Evolutionary conservation across 805 yeast genomes (phyloP).

Genomic region (Candida sithepensis): DNA sequence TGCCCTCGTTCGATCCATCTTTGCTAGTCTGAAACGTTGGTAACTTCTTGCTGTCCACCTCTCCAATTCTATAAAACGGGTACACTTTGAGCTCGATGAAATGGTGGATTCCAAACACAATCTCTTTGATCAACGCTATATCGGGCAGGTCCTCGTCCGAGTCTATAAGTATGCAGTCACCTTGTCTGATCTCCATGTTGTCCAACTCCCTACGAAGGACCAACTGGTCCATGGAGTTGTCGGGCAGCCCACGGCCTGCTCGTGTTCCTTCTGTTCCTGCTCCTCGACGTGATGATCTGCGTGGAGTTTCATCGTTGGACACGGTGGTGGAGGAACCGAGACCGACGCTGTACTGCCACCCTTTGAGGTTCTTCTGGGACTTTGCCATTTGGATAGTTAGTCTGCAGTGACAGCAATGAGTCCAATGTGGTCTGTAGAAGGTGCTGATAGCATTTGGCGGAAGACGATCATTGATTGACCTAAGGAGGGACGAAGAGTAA

Average conservation of each 20-base stretch:
- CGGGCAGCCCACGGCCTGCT: background rate
- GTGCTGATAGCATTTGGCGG: no score
- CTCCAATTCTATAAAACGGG: conserved; percentile 43
- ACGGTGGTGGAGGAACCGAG: conserved; percentile 4
- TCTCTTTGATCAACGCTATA: conserved; percentile 49
- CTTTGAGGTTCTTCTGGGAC: conserved; percentile 26
- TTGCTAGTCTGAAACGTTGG: conserved; percentile 14
- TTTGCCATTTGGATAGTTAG: conserved; percentile 22
- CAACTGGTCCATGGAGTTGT: conserved; percentile 9
- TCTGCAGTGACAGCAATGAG: background rate
- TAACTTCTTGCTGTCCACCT: conserved; percentile 32
- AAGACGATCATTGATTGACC: no score
- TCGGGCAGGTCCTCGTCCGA: conserved; percentile 34
- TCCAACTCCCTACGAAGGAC: conserved; percentile 41
- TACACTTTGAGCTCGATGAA: conserved; percentile 46
- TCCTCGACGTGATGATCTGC: conserved; percentile 21
- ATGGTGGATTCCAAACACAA: conserved; percentile 45
- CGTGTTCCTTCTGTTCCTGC: conserved; percentile 4
- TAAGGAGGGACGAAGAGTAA: no score
- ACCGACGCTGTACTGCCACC: conserved; percentile 33
- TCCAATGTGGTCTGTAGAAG: background rate
- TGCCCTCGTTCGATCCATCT: conserved; percentile 9
- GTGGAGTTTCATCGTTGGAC: conserved; percentile 5
- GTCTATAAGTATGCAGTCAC: conserved; percentile 46
- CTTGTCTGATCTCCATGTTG: conserved; percentile 45